These are phyloP conservation scores for Chiua virens DNA, from an alignment of 768 basidiomycete species.

Conservation along the genomic window DNA sequence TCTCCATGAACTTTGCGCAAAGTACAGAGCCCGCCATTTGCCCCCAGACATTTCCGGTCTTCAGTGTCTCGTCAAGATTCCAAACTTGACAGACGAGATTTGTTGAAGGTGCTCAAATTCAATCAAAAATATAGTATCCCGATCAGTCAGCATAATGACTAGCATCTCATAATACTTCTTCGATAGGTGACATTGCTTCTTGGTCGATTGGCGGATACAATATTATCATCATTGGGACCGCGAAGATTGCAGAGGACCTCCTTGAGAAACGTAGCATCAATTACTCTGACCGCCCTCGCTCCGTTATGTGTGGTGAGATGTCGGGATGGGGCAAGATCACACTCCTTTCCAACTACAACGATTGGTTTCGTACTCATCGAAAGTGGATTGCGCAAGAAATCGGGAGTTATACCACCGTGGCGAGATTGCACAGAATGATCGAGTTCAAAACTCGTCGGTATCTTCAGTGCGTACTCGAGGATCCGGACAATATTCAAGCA, in stretches of 20 bases:
- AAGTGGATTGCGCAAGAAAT: constrained; percentile 12
- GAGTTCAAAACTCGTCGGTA: constrained; percentile 8
- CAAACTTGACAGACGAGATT: not conserved
- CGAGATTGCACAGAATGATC: constrained; percentile 7
- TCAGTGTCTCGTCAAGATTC: not conserved
- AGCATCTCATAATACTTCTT: not conserved
- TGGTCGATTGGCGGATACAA: constrained; percentile 21
- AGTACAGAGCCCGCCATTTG: not conserved
- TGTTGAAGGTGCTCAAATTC: constrained; percentile 1
- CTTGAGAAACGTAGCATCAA: constrained; percentile 44
- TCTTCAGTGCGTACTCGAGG: constrained; percentile 4
- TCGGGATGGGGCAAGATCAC: constrained; percentile 12
- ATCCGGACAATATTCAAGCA: not conserved
- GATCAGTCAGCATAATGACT: not conserved
- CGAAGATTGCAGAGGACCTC: constrained; percentile 39
- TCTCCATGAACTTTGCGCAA: not conserved
- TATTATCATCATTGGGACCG: constrained; percentile 44
- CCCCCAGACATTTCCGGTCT: constrained; percentile 7
- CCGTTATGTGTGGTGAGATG: constrained; percentile 10
- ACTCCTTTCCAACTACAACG: constrained; percentile 4
- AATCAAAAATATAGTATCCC: no score
- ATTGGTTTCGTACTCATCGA: constrained; percentile 8
- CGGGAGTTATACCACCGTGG: constrained; percentile 1
- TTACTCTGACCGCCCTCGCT: constrained; percentile 32
- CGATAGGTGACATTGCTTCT: constrained; percentile 7